These are phyloP conservation scores for Monilinia fructicola DNA, from an alignment of 2,329 filamentous ascomycete species.

Conservation along the genomic window DNA sequence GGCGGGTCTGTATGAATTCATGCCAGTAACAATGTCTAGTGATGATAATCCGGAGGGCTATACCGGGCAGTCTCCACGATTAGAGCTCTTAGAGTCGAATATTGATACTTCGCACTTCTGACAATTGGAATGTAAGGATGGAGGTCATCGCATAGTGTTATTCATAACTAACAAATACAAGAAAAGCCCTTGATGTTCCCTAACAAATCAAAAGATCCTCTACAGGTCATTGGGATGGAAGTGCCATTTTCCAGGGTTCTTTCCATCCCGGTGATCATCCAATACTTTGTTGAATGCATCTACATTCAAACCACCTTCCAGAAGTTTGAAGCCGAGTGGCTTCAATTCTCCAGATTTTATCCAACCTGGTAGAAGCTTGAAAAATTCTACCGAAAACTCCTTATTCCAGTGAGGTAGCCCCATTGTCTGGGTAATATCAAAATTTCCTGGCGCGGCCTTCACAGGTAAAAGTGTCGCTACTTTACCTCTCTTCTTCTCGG, in stretches of 20 bases:
- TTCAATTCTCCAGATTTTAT: constrained; percentile 15
- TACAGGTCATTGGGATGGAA: constrained; percentile 19
- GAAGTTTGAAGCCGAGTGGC: constrained; percentile 14
- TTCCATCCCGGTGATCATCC: constrained; percentile 23
- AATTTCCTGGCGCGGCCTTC: neutral
- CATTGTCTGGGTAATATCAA: neutral
- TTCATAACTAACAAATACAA: neutral
- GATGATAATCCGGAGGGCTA: too few relatives aligned
- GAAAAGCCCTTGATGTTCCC: neutral
- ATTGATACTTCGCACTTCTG: neutral
- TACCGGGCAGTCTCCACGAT: too few relatives aligned
- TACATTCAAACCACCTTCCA: constrained; percentile 21
- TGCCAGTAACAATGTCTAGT: too few relatives aligned
- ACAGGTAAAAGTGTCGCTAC: constrained; percentile 3
- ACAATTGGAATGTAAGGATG: neutral
- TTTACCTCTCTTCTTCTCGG: constrained; percentile 21
- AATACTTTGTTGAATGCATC: constrained; percentile 19
- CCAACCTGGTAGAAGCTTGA: constrained; percentile 12
- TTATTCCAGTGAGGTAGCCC: neutral
- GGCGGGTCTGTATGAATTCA: too few relatives aligned
- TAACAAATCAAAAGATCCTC: neutral
- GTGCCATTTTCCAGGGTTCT: constrained; percentile 21
- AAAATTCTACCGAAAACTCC: neutral
- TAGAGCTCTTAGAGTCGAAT: too few relatives aligned
- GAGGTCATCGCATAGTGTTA: neutral